These are phyloP conservation scores for Cryphonectria naterciae DNA, from an alignment of 2,329 filamentous ascomycete genomes.

Conservation along the genomic window DNA sequence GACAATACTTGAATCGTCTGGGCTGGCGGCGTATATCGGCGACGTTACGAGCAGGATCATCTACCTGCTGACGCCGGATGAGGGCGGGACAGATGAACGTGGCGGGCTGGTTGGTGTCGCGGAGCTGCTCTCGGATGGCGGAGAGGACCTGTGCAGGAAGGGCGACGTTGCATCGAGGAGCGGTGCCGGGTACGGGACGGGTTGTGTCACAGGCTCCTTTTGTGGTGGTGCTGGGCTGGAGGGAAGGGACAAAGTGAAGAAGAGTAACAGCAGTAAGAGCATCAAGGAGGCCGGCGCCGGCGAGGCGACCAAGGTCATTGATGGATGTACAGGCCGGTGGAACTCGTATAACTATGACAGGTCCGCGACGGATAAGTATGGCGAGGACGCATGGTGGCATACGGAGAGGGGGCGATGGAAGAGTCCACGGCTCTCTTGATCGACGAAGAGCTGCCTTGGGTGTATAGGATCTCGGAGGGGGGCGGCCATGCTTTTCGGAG, in stretches of 20 bases:
- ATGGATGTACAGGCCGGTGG: conserved; percentile 42
- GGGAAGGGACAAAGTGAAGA: conserved; percentile 29
- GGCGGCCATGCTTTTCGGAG: not conserved
- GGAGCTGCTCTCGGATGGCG: conserved; percentile 53
- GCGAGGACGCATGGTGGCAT: conserved; percentile 40
- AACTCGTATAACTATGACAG: conserved; percentile 35
- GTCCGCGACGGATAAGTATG: conserved; percentile 38
- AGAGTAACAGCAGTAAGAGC: conserved; percentile 18
- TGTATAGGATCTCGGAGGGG: no score
- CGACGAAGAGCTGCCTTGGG: not conserved
- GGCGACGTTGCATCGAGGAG: conserved; percentile 21
- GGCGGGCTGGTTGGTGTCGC: conserved; percentile 58
- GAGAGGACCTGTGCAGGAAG: conserved; percentile 45
- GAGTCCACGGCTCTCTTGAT: conserved; percentile 34
- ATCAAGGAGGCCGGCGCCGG: conserved; percentile 26
- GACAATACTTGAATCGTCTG: conserved; percentile 54
- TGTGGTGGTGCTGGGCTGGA: not conserved
- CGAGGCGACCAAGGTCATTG: conserved; percentile 26
- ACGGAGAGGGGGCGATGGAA: conserved; percentile 41
- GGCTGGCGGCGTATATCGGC: conserved; percentile 66
- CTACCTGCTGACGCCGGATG: conserved; percentile 64
- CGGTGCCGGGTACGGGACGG: conserved; percentile 25
- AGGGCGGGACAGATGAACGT: conserved; percentile 58
- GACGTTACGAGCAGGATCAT: conserved; percentile 59
- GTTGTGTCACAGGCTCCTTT: conserved; percentile 30